phyloP scores from a whole-genome alignment of 495 filamentous ascomycete species.

The Bryoglossum gracile region DNA sequence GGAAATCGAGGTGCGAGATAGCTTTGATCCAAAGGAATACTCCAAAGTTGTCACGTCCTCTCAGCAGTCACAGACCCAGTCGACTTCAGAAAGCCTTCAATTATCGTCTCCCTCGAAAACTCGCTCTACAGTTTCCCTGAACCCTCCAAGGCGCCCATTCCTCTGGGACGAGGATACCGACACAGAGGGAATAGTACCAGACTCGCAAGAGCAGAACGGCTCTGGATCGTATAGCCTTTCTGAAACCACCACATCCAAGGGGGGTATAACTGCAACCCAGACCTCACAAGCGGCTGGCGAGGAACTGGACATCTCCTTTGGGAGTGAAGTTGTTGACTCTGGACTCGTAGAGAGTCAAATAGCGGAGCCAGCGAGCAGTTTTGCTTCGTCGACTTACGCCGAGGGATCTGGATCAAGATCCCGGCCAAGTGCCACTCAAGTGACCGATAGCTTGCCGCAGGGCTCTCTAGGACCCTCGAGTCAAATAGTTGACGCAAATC shows the following conservation, averaged over 20 bases:
- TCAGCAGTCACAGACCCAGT: slow-evolving; percentile 10
- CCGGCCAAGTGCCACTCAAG: not conserved
- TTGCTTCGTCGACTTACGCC: not conserved
- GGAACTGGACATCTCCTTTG: not conserved
- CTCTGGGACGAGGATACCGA: slow-evolving; percentile 13
- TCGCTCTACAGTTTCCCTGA: too few species aligned
- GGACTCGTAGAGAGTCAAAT: not conserved
- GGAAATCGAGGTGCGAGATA: slow-evolving; percentile 11
- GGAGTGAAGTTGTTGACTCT: not conserved
- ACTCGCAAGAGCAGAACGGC: slow-evolving; percentile 13
- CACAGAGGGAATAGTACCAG: slow-evolving; percentile 9
- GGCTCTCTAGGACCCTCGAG: too few species aligned
- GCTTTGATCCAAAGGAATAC: slow-evolving; percentile 18
- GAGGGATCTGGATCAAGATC: too few species aligned
- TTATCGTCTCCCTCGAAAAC: too few species aligned
- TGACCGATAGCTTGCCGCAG: too few species aligned
- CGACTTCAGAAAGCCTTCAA: slow-evolving; percentile 1
- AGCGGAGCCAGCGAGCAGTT: not conserved
- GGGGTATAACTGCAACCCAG: not conserved
- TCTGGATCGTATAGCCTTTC: not conserved
- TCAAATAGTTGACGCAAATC: too few species aligned
- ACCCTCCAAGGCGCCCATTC: too few species aligned
- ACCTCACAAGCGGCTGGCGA: not conserved
- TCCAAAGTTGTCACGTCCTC: slow-evolving; percentile 6
- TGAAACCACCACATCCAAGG: not conserved